Evolutionary conservation across 2,329 filamentous ascomycete species (phyloP).

Genomic region (Aquanectria penicillioides): DNA sequence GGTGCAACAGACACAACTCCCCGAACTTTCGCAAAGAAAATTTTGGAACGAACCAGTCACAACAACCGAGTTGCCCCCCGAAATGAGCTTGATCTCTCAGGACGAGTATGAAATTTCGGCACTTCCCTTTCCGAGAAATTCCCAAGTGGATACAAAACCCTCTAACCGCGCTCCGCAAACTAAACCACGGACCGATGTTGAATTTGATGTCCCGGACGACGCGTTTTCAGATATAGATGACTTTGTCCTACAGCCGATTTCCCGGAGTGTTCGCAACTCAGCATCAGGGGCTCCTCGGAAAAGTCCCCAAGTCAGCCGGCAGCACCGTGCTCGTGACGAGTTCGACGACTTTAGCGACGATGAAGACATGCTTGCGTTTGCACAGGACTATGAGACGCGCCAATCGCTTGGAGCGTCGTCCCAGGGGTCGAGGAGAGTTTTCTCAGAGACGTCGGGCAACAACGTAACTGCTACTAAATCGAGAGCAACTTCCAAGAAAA

Average conservation of each 20-base stretch:
- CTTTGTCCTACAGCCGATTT: slow-evolving; percentile 31
- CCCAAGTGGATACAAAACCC: slow-evolving; percentile 12
- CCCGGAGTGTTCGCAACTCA: slow-evolving; percentile 17
- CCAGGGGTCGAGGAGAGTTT: slow-evolving; percentile 47
- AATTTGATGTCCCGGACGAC: slow-evolving; percentile 41
- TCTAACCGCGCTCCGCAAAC: slow-evolving; percentile 12
- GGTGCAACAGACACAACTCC: slow-evolving; percentile 62
- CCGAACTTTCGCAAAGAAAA: slow-evolving; percentile 37
- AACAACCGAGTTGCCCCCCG: slow-evolving; percentile 28
- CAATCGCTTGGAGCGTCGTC: slow-evolving; percentile 43
- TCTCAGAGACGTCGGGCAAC: slow-evolving; percentile 63
- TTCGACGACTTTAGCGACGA: slow-evolving; percentile 62
- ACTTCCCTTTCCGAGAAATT: slow-evolving; percentile 41
- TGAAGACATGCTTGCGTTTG: slow-evolving; percentile 62
- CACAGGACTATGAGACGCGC: slow-evolving; percentile 59
- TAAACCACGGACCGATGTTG: slow-evolving; percentile 22
- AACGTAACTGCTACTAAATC: slow-evolving; percentile 44
- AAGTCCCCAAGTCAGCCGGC: slow-evolving; percentile 26
- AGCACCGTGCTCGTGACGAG: slow-evolving; percentile 43
- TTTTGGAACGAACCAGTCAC: slow-evolving; percentile 36
- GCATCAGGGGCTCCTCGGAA: slow-evolving; percentile 23
- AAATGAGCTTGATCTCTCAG: slow-evolving; percentile 38
- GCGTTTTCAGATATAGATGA: slow-evolving; percentile 46
- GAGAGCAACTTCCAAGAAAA: slow-evolving; percentile 46
- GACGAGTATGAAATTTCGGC: slow-evolving; percentile 34